Base-by-base conservation (phyloP, 371 early-diverging fungal species). In the Mucor piriformis region DNA sequence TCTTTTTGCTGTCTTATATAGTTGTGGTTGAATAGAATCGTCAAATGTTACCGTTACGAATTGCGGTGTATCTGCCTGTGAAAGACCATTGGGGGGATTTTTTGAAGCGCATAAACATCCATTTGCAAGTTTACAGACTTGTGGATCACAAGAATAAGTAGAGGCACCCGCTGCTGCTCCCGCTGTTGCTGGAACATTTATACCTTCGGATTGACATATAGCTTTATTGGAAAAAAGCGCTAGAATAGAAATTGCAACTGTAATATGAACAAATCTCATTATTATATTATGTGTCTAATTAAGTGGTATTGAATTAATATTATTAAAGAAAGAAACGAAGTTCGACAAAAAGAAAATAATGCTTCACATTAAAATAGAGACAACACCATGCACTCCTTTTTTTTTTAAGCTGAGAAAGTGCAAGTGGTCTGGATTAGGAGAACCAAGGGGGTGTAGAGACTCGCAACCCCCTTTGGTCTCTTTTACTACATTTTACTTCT, bases 31-130 rank as follows among this genome's bases (percentile, higher is more conserved):
- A 53, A 90, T 65, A 4, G 86, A 79, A 69, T 90, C 91, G 56
- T 88, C 88, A 71, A 82, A 88, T 3, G 88, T 89, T 16, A 90
- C 54, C 20, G 84, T 76, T n/a, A 89, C 73, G 65, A 90, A 89
- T 71, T 87, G 88, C 8, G 91, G 91, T 6, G 85, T 84, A 32
- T 83, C 81, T n/a, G 65, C 72, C 15, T 82, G 77, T 13, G 67
- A 58, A 40, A 87, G 51, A 6, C 75, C 77, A 53, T 80, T 82
- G 2, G 91, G 88, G 27, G 89, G 84, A 15, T 64, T 76, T 27
- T 72, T 68, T 15, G 87, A 81, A 3, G 91, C 85, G 59, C 91
- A 90, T n/a, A 74, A 63, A 59, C 91, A 90, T 1, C 72, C 66
- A 6, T 85, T 88, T 34, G 81, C 69, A 46, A 81, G 52, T 23